phyloP scores from a whole-genome alignment of 2,329 filamentous ascomycete genomes.

The Aaosphaeria arxii region DNA sequence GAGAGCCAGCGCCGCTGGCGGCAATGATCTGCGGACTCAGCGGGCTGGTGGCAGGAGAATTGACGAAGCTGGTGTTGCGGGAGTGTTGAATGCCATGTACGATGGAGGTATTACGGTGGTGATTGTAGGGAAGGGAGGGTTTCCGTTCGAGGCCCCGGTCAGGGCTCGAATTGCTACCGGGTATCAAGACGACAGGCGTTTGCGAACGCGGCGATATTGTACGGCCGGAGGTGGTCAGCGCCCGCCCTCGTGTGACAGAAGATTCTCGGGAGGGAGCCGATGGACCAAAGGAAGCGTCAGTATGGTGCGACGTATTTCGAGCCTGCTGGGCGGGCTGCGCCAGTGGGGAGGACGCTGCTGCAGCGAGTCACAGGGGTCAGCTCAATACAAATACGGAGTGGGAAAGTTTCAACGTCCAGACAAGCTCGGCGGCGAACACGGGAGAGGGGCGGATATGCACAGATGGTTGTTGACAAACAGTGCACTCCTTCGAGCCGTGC shows the following conservation, averaged over 20 bases:
- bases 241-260: conserved; percentile 45
- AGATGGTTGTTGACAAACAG: background rate
- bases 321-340: conserved; percentile 33
- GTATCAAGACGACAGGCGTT: conserved; percentile 37
- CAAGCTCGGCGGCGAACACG: background rate
- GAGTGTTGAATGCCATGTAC: conserved; percentile 94
- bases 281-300: conserved; percentile 18
- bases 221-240: conserved; percentile 42
- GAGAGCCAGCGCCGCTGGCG: conserved; percentile 26
- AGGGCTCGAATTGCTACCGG: conserved; percentile 34
- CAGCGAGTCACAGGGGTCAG: conserved; percentile 27
- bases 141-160: conserved; percentile 48
- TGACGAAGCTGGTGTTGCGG: conserved; percentile 81
- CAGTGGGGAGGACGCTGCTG: conserved; percentile 39
- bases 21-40: conserved; percentile 85
- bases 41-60: conserved; percentile 72
- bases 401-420: conserved; percentile 1
- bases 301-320: conserved; percentile 38
- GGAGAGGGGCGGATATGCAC: background rate
- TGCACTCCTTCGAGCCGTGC: conserved; percentile 1
- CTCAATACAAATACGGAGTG: conserved; percentile 16
- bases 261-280: conserved; percentile 39
- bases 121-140: conserved; percentile 64
- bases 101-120: conserved; percentile 95
- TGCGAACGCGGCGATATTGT: conserved; percentile 44